phyloP scores from a whole-genome alignment of 208 protist species.

The Crithidia sp. region DNA sequence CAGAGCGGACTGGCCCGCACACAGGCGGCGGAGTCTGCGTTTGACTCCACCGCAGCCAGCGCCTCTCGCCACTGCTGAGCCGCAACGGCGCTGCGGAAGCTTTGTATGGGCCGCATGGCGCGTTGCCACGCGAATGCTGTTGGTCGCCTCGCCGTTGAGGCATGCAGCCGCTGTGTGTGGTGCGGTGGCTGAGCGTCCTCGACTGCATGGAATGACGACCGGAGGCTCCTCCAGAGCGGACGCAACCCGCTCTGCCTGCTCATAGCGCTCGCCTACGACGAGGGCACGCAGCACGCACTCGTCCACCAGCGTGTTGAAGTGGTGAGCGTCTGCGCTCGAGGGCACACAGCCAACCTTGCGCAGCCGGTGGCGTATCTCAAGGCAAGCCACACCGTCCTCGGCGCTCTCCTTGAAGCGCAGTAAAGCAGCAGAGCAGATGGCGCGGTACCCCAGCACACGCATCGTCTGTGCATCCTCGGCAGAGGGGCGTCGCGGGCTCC shows the following conservation, averaged over 20 bases:
- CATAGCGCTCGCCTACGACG: conserved; percentile 67
- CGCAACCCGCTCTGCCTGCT: conserved; percentile 34
- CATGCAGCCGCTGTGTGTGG: not conserved
- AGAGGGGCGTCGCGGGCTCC: not conserved
- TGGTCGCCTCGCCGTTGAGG: not conserved
- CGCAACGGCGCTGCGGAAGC: conserved; percentile 46
- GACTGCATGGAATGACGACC: too few species aligned
- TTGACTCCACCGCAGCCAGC: conserved; percentile 9
- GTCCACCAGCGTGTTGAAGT: not conserved
- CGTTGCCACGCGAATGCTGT: conserved; percentile 3
- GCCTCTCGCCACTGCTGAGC: conserved; percentile 49
- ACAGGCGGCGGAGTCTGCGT: not conserved
- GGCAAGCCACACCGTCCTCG: conserved; percentile 52
- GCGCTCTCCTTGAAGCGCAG: conserved; percentile 81
- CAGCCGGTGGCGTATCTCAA: conserved; percentile 15
- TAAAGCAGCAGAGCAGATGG: conserved; percentile 60
- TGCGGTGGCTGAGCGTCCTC: not conserved
- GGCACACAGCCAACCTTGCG: conserved; percentile 2
- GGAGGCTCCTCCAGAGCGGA: not conserved
- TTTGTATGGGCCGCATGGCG: conserved; percentile 20
- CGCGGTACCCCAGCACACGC: conserved; percentile 40
- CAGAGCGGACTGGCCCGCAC: conserved; percentile 55
- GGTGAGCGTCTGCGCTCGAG: not conserved
- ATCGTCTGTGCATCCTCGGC: conserved; percentile 9
- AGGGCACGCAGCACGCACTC: conserved; percentile 37